Evolutionary conservation across 768 basidiomycete species (phyloP).

Genomic region (Leccinum disarticulatum): DNA sequence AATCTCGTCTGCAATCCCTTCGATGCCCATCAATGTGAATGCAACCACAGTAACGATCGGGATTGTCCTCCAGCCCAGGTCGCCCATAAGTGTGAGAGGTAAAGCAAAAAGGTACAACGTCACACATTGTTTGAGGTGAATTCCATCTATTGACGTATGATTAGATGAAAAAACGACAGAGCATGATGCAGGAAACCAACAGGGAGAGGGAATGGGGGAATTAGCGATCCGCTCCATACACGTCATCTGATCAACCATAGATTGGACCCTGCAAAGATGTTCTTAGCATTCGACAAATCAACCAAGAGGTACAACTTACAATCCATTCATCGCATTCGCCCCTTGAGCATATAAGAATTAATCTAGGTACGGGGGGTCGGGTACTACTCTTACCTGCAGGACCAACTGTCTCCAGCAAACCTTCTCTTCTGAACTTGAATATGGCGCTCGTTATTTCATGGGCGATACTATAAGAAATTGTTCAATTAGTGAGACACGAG

Average conservation of each 20-base stretch:
- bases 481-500: background rate
- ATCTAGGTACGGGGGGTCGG: background rate
- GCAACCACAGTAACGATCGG: slow-evolving; percentile 85
- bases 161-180: slow-evolving; percentile 11
- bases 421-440: slow-evolving; percentile 76
- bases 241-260: slow-evolving; percentile 83
- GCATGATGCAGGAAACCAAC: slow-evolving; percentile 37
- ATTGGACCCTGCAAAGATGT: slow-evolving; percentile 56
- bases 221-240: slow-evolving; percentile 91
- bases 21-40: slow-evolving; percentile 92
- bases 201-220: slow-evolving; percentile 78
- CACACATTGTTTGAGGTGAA: slow-evolving; percentile 96
- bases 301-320: slow-evolving; percentile 41
- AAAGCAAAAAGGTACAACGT: slow-evolving; percentile 88
- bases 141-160: slow-evolving; percentile 54
- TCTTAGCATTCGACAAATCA: slow-evolving; percentile 7
- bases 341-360: slow-evolving; percentile 40
- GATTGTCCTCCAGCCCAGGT: slow-evolving; percentile 80
- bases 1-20: slow-evolving; percentile 93
- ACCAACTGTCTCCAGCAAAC: slow-evolving; percentile 84
- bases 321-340: slow-evolving; percentile 69
- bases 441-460: slow-evolving; percentile 73
- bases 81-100: slow-evolving; percentile 81
- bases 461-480: slow-evolving; percentile 54
- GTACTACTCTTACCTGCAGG: slow-evolving; percentile 62